Base-by-base conservation (phyloP, 2,329 filamentous ascomycete genomes). In the Ilyonectria robusta region DNA sequence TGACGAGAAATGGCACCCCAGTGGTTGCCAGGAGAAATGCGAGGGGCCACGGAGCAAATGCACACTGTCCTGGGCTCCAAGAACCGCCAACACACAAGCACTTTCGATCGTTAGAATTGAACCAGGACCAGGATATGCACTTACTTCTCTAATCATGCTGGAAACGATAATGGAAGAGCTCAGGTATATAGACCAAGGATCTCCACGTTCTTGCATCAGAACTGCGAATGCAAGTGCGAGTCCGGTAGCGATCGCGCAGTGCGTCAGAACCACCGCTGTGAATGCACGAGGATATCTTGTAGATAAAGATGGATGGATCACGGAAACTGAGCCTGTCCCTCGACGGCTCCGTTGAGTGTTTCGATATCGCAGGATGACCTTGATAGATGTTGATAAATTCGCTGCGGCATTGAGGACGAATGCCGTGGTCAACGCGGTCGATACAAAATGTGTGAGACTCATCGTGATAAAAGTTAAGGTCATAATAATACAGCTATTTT, bases 121-220 rank as follows among this genome's bases (percentile, higher is more conserved):
- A 37, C 17, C 13, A 21, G 21, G 23, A 13, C 29, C 21, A 53
- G 50, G 17, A 53, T 53, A 21, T 53, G 4, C 13, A 53, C 31
- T 53, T 37, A 53, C 50, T 53, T 53, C 31, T 53, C 29, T 53
- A 35, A 53, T 37, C 11, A 53, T 53, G n/a, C 50, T 53, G 6
- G 31, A 46, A 8, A 21, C 4, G 8, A 46, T 46, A 6, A 46
- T 21, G 4, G n/a, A 46, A 21, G n/a, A 46, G 42, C 42, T 53
- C 15, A 53, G 9, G 31, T 37, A 53, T 11, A 13, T 53, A 23
- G 8, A 33, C 29, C 8, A 53, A 6, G 31, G 17, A 21, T 53
- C n/a, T 37, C 17, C 8, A 19, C 13, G 4, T 53, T 53, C 50
- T 53, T 53, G 11, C 8, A 53, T 37, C 13, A 53, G 29, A 53